Evolutionary conservation across 495 filamentous ascomycete species (phyloP).

Genomic region (Talaromyces wortmannii): DNA sequence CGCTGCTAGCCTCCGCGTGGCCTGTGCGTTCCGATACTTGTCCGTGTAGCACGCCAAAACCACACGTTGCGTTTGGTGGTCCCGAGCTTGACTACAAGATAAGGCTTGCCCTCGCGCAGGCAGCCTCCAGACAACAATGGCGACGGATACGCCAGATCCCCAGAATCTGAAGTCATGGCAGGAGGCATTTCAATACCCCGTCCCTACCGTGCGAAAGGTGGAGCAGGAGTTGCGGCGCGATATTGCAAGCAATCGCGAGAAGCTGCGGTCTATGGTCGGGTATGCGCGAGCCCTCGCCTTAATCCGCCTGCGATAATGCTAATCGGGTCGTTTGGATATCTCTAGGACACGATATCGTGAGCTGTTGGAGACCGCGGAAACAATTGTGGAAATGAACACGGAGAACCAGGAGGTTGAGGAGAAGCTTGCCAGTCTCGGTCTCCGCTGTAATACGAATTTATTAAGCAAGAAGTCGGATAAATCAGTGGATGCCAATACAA

Average conservation of each 20-base stretch:
- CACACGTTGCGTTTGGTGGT: background rate
- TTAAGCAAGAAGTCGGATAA: conserved; percentile 63
- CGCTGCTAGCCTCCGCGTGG: conserved; percentile 1
- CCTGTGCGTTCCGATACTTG: background rate
- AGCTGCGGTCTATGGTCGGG: conserved; percentile 87
- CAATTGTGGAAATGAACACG: conserved; percentile 80
- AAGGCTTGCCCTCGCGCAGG: background rate
- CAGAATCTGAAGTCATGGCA: conserved; percentile 56
- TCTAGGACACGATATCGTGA: conserved; percentile 80
- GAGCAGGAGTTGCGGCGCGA: conserved; percentile 57
- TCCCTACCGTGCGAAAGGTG: conserved; percentile 55
- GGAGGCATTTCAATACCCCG: conserved; percentile 61
- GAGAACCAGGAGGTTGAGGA: conserved; percentile 70
- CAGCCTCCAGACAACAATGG: conserved; percentile 33
- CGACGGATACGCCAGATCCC: conserved; percentile 50
- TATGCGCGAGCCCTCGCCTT: conserved; percentile 21
- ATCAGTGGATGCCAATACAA: conserved; percentile 49
- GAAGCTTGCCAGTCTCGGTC: conserved; percentile 63
- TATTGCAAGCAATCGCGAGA: conserved; percentile 76
- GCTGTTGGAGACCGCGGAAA: conserved; percentile 84
- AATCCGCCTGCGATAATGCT: background rate
- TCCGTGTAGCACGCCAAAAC: background rate
- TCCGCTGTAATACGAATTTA: conserved; percentile 66
- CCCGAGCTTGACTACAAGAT: background rate
- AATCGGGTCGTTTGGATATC: conserved; percentile 1